phyloP scores from a whole-genome alignment of 805 yeast species.

The Hanseniaspora meyeri region DNA sequence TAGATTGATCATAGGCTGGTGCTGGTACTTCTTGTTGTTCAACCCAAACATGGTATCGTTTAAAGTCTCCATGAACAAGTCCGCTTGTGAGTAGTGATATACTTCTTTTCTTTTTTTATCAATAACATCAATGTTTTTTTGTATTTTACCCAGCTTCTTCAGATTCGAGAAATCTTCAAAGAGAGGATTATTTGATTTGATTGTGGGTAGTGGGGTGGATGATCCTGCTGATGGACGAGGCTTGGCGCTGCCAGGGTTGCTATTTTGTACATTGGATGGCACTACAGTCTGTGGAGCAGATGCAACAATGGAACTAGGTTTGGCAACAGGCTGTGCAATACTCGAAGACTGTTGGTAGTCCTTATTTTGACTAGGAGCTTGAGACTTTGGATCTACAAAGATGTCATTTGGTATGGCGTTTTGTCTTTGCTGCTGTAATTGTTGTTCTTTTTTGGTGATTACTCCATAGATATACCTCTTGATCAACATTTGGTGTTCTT shows the following conservation, averaged over 20 bases:
- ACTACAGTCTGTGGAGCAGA: not conserved
- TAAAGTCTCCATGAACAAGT: conserved; percentile 25
- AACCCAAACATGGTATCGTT: conserved; percentile 24
- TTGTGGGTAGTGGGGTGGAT: conserved; percentile 10
- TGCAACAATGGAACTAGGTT: not conserved
- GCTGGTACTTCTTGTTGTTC: conserved; percentile 23
- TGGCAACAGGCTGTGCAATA: not conserved
- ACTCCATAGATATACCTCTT: conserved; percentile 29
- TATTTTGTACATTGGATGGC: not conserved
- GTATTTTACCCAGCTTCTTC: conserved; percentile 22
- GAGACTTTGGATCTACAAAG: conserved; percentile 13
- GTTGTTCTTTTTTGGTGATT: conserved; percentile 27
- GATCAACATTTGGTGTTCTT: conserved; percentile 24
- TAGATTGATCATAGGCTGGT: conserved; percentile 18
- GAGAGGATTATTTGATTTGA: conserved; percentile 21
- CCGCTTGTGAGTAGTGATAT: conserved; percentile 23
- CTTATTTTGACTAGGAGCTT: conserved; percentile 10
- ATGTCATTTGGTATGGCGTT: conserved; percentile 15
- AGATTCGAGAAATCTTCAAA: conserved; percentile 25
- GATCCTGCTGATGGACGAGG: conserved; percentile 9
- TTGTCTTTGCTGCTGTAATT: conserved; percentile 17
- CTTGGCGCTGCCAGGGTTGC: not conserved
- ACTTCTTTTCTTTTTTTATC: conserved; percentile 28
- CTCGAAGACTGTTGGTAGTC: not conserved
- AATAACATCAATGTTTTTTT: conserved; percentile 26